phyloP scores from a whole-genome alignment of 305 asterid genomes.

The Fraxinus paxiana region DNA sequence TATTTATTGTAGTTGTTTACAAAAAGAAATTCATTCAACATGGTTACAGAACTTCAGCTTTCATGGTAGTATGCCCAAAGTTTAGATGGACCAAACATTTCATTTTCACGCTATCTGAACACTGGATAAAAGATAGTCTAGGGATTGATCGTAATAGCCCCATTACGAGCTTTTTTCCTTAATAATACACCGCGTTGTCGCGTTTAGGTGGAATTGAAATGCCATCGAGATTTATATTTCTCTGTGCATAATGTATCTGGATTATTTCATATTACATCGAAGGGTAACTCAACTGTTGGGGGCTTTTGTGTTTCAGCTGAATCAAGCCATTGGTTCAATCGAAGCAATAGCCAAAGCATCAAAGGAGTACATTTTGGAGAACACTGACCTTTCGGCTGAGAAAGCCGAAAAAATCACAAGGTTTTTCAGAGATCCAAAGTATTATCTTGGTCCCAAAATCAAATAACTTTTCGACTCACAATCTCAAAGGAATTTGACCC shows the following conservation, averaged over 20 bases:
- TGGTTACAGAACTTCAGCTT: neutral
- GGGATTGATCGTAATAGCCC: neutral
- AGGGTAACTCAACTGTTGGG: neutral
- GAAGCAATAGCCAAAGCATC: conserved; percentile 88
- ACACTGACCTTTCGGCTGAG: conserved; percentile 74
- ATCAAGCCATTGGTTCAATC: conserved; percentile 86
- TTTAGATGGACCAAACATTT: neutral
- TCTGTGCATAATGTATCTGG: neutral
- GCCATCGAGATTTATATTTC: neutral
- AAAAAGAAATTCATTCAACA: neutral
- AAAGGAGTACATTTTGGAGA: conserved; percentile 67
- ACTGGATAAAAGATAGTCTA: neutral
- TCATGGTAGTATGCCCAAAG: neutral
- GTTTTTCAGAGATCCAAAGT: conserved; percentile 77
- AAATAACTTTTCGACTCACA: conserved; percentile 6
- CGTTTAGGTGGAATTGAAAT: neutral
- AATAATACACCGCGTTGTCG: neutral
- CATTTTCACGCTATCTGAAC: neutral
- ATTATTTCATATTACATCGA: neutral
- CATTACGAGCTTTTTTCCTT: neutral
- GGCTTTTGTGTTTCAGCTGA: conserved; percentile 49
- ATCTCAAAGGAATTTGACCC: neutral
- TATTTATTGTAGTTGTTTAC: neutral
- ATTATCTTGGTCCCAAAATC: conserved; percentile 72
- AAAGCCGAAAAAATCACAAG: conserved; percentile 73